Conservation (phyloP, 345 rosid genomes). For the Boechera retrofracta region DNA sequence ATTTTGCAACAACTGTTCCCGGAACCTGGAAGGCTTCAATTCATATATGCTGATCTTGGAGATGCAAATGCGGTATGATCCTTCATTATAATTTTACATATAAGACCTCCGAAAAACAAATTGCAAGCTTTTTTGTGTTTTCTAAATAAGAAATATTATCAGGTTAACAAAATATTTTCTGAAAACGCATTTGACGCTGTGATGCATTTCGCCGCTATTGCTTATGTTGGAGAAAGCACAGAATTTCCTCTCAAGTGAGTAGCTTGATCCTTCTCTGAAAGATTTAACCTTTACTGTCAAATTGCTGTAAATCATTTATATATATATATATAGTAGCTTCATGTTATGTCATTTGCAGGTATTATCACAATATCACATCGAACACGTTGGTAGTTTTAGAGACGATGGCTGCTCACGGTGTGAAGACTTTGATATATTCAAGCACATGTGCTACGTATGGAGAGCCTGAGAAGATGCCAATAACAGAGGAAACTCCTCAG, state of each 20-base stretch:
- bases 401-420: conserved; percentile 59
- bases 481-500: conserved; percentile 60
- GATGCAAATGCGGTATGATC: conserved; percentile 60
- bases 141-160: conserved; percentile 39
- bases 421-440: conserved; percentile 66
- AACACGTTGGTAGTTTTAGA: conserved; percentile 60
- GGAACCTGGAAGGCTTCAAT: conserved; percentile 63
- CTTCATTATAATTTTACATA: conserved; percentile 8
- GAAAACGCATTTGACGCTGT: conserved; percentile 63
- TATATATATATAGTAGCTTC: neutral
- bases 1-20: conserved; percentile 56
- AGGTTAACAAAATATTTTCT: conserved; percentile 55
- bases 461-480: conserved; percentile 64
- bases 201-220: conserved; percentile 70
- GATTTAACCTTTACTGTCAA: neutral
- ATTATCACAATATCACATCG: conserved; percentile 66
- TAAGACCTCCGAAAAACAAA: neutral
- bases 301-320: neutral
- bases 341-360: conserved; percentile 43
- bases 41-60: conserved; percentile 62
- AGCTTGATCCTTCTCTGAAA: neutral
- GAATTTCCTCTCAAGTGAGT: conserved; percentile 59
- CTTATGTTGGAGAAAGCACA: conserved; percentile 75
- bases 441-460: conserved; percentile 71
- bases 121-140: conserved; percentile 14